Percentiles rank a stretch among this genome's conserved stretches.
These are phyloP conservation scores for Kluyveromyces lactis DNA, from an alignment of 805 yeast species.

Conservation along the genomic window DNA sequence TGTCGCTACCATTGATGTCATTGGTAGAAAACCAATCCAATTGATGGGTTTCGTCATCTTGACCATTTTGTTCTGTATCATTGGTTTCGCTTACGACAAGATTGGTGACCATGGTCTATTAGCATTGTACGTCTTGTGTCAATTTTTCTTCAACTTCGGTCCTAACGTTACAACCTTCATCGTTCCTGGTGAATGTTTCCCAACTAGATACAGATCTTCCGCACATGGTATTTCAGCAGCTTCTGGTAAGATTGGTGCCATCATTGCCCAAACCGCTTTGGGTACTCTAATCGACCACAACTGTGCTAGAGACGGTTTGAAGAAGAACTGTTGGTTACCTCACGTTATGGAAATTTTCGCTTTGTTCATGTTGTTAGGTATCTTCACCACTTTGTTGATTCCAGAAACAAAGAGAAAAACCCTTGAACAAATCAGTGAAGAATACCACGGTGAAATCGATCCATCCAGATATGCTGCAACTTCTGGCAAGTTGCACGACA, in stretches of 20 bases:
- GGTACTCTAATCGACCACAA: slow-evolving; percentile 78
- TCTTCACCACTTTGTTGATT: slow-evolving; percentile 52
- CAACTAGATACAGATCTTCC: slow-evolving; percentile 91
- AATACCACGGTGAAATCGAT: slow-evolving; percentile 72
- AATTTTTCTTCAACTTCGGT: slow-evolving; percentile 87
- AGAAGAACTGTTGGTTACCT: slow-evolving; percentile 67
- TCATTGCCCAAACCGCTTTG: slow-evolving; percentile 78
- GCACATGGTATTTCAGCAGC: slow-evolving; percentile 96
- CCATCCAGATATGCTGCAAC: slow-evolving; percentile 32
- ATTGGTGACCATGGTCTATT: slow-evolving; percentile 57
- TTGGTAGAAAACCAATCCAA: slow-evolving; percentile 85
- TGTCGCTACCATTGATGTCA: slow-evolving; percentile 66
- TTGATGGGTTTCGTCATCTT: slow-evolving; percentile 63
- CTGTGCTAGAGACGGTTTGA: slow-evolving; percentile 48
- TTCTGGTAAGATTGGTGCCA: slow-evolving; percentile 86
- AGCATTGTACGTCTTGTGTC: slow-evolving; percentile 71
- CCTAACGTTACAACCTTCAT: slow-evolving; percentile 90
- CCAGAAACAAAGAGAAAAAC: slow-evolving; percentile 93
- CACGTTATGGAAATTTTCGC: slow-evolving; percentile 94
- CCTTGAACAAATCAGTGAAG: slow-evolving; percentile 74
- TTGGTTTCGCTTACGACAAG: slow-evolving; percentile 79
- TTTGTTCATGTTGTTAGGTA: slow-evolving; percentile 80
- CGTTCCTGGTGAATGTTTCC: slow-evolving; percentile 87
- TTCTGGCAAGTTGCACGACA: slow-evolving; percentile 2
- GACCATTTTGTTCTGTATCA: slow-evolving; percentile 64